A percentile compares a stretch with the other conserved stretches of the same genome.
Conservation (phyloP, 2,329 filamentous ascomycete genomes). For the Herpomyces periplanetae region DNA sequence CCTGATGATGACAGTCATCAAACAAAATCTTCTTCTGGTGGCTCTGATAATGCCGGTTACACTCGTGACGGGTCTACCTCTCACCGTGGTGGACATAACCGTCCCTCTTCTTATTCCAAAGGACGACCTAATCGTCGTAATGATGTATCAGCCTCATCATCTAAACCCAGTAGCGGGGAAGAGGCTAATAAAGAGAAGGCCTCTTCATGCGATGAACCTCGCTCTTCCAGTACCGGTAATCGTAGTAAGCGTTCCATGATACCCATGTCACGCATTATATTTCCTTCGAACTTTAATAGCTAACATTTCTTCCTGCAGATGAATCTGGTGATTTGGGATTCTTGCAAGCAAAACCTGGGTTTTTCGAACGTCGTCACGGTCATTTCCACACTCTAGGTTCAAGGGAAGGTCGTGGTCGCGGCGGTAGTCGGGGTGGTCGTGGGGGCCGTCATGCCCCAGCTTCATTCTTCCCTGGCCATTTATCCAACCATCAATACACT, state of each 20-base stretch:
- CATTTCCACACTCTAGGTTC: conserved; percentile 9
- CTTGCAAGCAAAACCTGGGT: no score
- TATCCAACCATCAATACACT: conserved; percentile 7
- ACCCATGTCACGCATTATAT: neutral
- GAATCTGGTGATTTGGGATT: no score
- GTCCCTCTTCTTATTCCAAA: conserved; percentile 4
- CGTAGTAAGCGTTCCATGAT: conserved; percentile 8
- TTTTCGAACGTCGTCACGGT: conserved; percentile 10
- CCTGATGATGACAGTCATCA: no score
- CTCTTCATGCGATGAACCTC: conserved; percentile 8
- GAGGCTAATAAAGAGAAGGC: conserved; percentile 3
- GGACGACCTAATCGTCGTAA: conserved; percentile 5
- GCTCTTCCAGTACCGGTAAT: conserved; percentile 9
- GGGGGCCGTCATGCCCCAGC: conserved; percentile 5
- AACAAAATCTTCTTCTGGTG: conserved; percentile 5
- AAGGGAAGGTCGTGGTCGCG: conserved; percentile 11
- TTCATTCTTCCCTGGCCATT: no score
- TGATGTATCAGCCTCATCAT: conserved; percentile 5
- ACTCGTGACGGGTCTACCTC: conserved; percentile 6
- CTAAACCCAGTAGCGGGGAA: conserved; percentile 6
- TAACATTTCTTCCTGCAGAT: no score
- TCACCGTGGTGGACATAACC: conserved; percentile 3
- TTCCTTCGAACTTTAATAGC: neutral
- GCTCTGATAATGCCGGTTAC: conserved; percentile 6
- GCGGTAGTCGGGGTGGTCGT: conserved; percentile 7